Evolutionary conservation across 2,329 filamentous ascomycete species (phyloP), one percentile per base, ranked within the genome.

Genomic region (Clonostachys solani): DNA sequence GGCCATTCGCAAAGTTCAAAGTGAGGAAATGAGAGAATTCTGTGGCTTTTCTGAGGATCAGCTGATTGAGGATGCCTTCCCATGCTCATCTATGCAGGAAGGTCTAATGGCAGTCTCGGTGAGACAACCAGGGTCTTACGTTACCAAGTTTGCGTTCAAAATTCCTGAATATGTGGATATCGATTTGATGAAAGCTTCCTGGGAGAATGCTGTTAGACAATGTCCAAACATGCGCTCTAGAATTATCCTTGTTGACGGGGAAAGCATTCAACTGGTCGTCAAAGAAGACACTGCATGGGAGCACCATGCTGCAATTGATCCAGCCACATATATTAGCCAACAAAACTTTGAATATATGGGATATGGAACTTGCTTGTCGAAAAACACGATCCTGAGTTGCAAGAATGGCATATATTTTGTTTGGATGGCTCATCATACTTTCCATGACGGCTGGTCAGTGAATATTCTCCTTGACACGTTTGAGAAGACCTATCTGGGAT

Each of bases 371-470:
- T 29, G 16, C 12, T 33, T 46, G 15, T 33, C 10, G 19, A 13
- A 38, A 12, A 18, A 46, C 15, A 38, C 17, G 16, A 23, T 46
- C 9, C 15, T 46, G 8, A 48, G n/a, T 9, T 16, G 40, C 15
- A 9, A 19, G 19, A 40, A 42, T n/a, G 34, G 18, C 18, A 34
- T 17, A 18, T 36, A 42, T 9, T 56, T 63, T 15, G 49, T 58
- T 5, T 58, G 55, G 48, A 55, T 54, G 5, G 49, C 50, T 3
- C 60, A 63, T 29, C 60, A 62, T 33, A 50, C 59, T 3, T 29
- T 60, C 1, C 58, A 60, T 23, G 60, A 63, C 38, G 60, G 58
- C 6, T 60, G 55, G 55, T 54, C 54, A 7, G n/a, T 52, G 40
- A 29, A 29, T 10, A 42, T 55, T 0, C 44, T 54, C 12, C 16